phyloP scores from a whole-genome alignment of 2,329 filamentous ascomycete genomes.

The Hirsutella minnesotensis region DNA sequence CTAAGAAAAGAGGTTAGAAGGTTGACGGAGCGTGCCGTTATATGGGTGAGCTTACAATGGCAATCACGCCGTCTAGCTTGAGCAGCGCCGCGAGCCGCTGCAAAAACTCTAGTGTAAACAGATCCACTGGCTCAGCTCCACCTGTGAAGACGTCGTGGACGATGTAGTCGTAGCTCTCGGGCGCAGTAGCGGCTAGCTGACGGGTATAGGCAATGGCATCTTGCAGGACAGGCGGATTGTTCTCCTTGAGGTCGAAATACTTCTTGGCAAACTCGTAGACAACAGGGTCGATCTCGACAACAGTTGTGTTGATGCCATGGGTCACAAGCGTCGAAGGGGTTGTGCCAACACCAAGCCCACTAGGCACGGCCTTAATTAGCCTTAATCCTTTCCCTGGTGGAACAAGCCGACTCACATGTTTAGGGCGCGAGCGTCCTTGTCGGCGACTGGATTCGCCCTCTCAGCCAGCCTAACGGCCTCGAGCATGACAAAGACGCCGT shows the following conservation, averaged over 20 bases:
- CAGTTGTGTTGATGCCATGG: slow-evolving; percentile 84
- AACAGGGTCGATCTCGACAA: slow-evolving; percentile 87
- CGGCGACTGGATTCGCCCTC: slow-evolving; percentile 36
- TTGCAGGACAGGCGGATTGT: slow-evolving; percentile 68
- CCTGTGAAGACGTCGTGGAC: slow-evolving; percentile 97
- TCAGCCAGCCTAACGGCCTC: slow-evolving; percentile 81
- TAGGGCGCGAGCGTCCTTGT: slow-evolving; percentile 64
- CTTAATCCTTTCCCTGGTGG: background rate
- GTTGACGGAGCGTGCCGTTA: too few relatives aligned
- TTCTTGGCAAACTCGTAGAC: slow-evolving; percentile 73
- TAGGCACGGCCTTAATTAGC: slow-evolving; percentile 19
- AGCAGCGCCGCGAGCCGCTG: slow-evolving; percentile 58
- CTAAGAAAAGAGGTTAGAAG: slow-evolving; percentile 26
- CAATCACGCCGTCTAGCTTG: slow-evolving; percentile 68
- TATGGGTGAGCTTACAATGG: slow-evolving; percentile 65
- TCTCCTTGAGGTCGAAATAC: slow-evolving; percentile 69
- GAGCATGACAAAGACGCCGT: slow-evolving; percentile 90
- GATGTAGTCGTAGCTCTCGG: slow-evolving; percentile 70
- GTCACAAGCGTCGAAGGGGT: slow-evolving; percentile 75
- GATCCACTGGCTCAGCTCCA: slow-evolving; percentile 75
- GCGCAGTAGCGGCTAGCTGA: slow-evolving; percentile 26
- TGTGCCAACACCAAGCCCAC: slow-evolving; percentile 85
- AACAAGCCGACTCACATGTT: slow-evolving; percentile 56
- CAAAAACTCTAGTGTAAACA: slow-evolving; percentile 84
- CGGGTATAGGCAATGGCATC: slow-evolving; percentile 67